Evolutionary conservation across 2,329 filamentous ascomycete species (phyloP), one percentile per base, ranked within the genome.

Genomic region (Akanthomyces uredinophilus): DNA sequence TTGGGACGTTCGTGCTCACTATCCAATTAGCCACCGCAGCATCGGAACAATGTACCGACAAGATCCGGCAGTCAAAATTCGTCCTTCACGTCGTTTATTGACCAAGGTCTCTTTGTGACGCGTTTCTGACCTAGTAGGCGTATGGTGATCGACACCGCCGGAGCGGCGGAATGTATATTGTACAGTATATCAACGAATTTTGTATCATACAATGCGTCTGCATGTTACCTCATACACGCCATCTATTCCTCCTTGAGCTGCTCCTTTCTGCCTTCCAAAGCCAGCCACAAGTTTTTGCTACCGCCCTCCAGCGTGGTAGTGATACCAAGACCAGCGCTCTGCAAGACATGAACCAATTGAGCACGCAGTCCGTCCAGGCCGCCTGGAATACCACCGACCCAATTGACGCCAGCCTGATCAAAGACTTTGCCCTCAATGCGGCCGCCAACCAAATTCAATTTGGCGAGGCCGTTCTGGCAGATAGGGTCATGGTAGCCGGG

Each of bases 381-480:
- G 64, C 91, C 92, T 67, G 89, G 81, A 68, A 98, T 96, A 41
- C 88, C 83, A 62, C 92, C 83, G 37, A 87, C 80, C 83, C 83
- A 86, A 68, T 77, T 79, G 55, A 87, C 74, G 60, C 90, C 89
- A 13, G 88, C 86, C 52, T 84, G 75, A 71, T 97, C 93, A 70
- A 96, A 93, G 37, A 92, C 85, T 74, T 87, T 88, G 65, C 90
- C 90, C 71, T 99, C 95, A 35, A 97, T 84, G 57, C 95, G 83
- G 16, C 93, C 93, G 59, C 92, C 95, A 16, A 99, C 78, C 39
- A 99, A 77, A 73, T 96, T 81, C 65, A 99, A 77, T 78, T 99
- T 99, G 70, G 92, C 87, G 68, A 99, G 74, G 8, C 90, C 95
- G 66, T 79, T 85, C 75, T 97, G 93, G 60, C 94, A 91, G 1